Evolutionary conservation across 345 rosid genomes (phyloP).

Genomic region (Arabis alpina): DNA sequence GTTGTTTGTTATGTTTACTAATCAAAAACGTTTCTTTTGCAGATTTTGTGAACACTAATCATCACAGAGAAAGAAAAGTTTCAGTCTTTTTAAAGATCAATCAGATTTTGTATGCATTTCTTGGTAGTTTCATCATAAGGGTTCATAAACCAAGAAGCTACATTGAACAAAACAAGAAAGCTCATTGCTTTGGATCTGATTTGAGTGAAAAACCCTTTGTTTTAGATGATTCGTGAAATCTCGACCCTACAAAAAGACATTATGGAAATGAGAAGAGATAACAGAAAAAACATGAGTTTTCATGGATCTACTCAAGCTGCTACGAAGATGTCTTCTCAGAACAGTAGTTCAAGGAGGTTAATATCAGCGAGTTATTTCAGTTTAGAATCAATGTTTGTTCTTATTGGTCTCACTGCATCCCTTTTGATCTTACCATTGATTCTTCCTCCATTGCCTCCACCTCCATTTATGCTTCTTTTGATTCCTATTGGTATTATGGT

Average conservation of each 20-base stretch:
- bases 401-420: constrained; percentile 66
- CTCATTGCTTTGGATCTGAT: no score
- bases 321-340: constrained; percentile 22
- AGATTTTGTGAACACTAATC: constrained; percentile 11
- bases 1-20: background rate
- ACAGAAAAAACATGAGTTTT: constrained; percentile 25
- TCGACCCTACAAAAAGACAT: constrained; percentile 31
- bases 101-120: background rate
- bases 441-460: constrained; percentile 86
- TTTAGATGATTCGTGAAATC: constrained; percentile 35
- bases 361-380: constrained; percentile 59
- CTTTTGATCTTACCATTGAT: constrained; percentile 77
- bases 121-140: background rate
- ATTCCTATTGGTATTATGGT: constrained; percentile 72
- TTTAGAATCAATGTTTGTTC: constrained; percentile 60
- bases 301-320: background rate
- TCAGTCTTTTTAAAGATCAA: constrained; percentile 2
- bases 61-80: background rate
- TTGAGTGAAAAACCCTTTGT: background rate
- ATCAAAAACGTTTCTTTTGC: constrained; percentile 11
- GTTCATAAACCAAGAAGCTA: constrained; percentile 32
- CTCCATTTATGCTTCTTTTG: constrained; percentile 77
- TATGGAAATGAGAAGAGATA: constrained; percentile 43
- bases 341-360: constrained; percentile 47
- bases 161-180: constrained; percentile 6